Base-by-base conservation (phyloP, 139 green algal genomes). In the Chlorella ohadii region DNA sequence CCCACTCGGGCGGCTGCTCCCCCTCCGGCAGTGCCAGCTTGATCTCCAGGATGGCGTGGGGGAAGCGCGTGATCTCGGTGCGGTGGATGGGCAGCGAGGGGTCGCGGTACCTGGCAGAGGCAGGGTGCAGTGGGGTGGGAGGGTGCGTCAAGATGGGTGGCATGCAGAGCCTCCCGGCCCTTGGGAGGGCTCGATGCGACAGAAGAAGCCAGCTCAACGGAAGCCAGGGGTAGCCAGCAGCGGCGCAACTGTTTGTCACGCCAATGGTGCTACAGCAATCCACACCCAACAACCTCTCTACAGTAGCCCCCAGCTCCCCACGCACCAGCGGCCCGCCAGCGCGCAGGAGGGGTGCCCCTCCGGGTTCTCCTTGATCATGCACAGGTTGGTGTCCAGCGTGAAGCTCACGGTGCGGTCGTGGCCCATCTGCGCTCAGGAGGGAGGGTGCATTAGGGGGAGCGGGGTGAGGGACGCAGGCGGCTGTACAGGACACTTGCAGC, bases 351-450 rank as follows among this genome's bases (percentile, higher is more conserved):
- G 95, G 22, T 91, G 90, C 16, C 95, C 93, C 73, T 97, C 95
- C 15, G 94, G 94, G 92, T 98, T 98, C 92, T 99, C 96, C 88
- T 97, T 98, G 86, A 98, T 95, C 96, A 98, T 98, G 81, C 88
- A 90, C 81, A 99, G 83, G 90, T 99, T 98, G 84, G 96, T 98
- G 92, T 98, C 96, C 81, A 99, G 93, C 57, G 89, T 95, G 84
- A 98, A 90, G 78, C 94, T 92, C 79, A 99, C 95, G 4, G 93
- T 96, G 73, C 93, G 90, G 83, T 99, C 96, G 85, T 97, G 98
- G 70, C 96, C 96, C 36, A 99, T 96, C 92, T 94, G 96, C 88
- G 39, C 34, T 22, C 51, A 59, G 11, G 20, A 38, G 34, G 2
- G 34, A n/a, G 57, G 36, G 57, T 68, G 63, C 59, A 31, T 20